Evolutionary conservation across 2,329 filamentous ascomycete species (phyloP), one percentile per base, ranked within the genome.

Genomic region (Emericellopsis atlantica): DNA sequence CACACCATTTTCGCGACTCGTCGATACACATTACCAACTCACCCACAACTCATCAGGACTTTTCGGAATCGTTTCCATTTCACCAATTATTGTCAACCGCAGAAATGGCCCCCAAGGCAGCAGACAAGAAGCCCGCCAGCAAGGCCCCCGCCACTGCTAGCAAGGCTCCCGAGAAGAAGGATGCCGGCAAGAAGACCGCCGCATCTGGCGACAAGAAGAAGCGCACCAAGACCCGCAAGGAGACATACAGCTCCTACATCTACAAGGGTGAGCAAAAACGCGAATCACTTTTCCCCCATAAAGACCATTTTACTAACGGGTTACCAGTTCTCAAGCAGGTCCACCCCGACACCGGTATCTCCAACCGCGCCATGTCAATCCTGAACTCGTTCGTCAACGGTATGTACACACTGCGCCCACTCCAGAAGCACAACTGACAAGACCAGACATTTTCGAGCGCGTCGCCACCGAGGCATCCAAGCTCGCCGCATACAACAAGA

Each of bases 201-300:
- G 80, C 89, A 47, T 80, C 86, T 62, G 92, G 92, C 51, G 92
- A 96, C 58, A 96, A 96, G 88, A 98, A 98, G 86, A 98, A 96
- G 89, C 87, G 92, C 63, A 94, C 88, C 74, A 98, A 98, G 89
- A 86, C 89, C 54, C 83, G 92, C 72, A 96, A 96, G 84, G 92
- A 98, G 79, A 98, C 92, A n/a, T 98, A 98, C 77, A 93, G 85
- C 55, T 93, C 87, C 43, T 98, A 98, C 80, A 98, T 98, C 72
- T 98, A 96, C 85, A 98, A 96, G 78, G 92, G 90, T 95, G 62
- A 66, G 54, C 49, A 29, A 3, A 3, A 7, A 43, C 40, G 42
- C 29, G n/a, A 16, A n/a, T 23, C 36, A 29, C 9, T 32, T 23
- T n/a, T n/a, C n/a, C n/a, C n/a, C 4, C 15, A 26, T 8, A 9